Evolutionary conservation across 73 alveolate species (phyloP), one percentile per base, ranked within the genome.

Genomic region (Symbiodinium pilosum): DNA sequence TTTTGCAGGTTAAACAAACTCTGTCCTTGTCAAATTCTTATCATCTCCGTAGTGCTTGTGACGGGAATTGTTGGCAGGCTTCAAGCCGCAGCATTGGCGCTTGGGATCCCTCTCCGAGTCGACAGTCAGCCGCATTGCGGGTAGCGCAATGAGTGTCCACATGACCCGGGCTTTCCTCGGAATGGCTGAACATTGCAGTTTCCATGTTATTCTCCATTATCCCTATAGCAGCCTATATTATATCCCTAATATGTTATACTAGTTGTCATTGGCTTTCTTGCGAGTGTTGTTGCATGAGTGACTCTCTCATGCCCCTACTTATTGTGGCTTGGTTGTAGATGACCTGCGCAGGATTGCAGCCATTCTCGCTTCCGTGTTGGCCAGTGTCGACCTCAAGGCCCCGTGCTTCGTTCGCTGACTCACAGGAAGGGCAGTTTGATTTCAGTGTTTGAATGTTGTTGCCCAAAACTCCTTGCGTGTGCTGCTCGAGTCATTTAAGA

Each of bases 321-420:
- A 16, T 16, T 47, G 64, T 47, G 16, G 64, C 7, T 7, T 16
- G 7, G 64, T 16, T 56, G 26, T 36, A 8, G 87, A 34, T n/a
- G n/a, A n/a, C n/a, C n/a, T n/a, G n/a, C n/a, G n/a, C 11, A 91
- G 97, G 97, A 91, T 91, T 69, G 97, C 97, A 26, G 97, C 97
- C 41, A 0, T 91, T 2, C 54, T 91, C 26, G 97, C 97, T 26
- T 16, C 97, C 56, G 26, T 69, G n/a, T 30, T 91, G 87, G 77
- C 88, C 54, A 11, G 75, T 24, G 38, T 41, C 34, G 81, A 43
- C 36, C 87, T 39, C 42, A 39, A 81, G 88, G 56, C 30, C 39
- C 88, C 0, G 56, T 3, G 12, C 1, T 16, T 21, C 30, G 47
- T 59, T 75, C 28, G 47, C 51, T 14, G 39, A 64, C 9, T 38